phyloP scores from a whole-genome alignment of 257 asterid genomes.

The Petrea volubilis region DNA sequence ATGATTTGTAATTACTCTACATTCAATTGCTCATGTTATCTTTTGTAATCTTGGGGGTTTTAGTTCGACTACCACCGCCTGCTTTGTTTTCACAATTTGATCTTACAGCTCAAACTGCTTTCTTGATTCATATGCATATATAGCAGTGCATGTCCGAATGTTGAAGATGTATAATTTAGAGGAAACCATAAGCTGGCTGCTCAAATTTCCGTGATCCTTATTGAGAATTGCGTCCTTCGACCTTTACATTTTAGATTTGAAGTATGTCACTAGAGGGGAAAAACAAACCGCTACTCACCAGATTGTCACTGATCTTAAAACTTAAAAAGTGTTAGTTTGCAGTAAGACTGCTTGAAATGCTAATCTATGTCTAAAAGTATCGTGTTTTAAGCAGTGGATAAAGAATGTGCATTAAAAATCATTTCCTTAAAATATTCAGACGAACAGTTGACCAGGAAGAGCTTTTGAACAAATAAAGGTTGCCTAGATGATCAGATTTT shows the following conservation, averaged over 20 bases:
- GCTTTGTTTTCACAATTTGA: neutral
- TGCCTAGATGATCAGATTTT: neutral
- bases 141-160: neutral
- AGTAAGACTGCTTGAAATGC: neutral
- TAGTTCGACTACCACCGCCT: neutral
- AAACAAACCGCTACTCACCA: neutral
- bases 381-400: too few species aligned
- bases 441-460: constrained; percentile 1
- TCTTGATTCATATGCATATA: neutral
- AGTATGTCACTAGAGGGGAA: neutral
- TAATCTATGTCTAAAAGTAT: neutral
- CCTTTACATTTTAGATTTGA: neutral
- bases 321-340: neutral
- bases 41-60: neutral
- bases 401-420: too few species aligned
- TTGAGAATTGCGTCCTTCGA: constrained; percentile 6
- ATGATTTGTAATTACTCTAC: neutral
- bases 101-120: neutral
- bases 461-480: neutral
- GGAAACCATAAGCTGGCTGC: neutral
- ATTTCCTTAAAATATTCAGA: constrained; percentile 1
- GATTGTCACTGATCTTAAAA: neutral
- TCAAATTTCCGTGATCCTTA: neutral
- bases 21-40: neutral
- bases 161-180: neutral